Base-by-base conservation (phyloP, 306 rosid genomes). In the Alnus rubra region DNA sequence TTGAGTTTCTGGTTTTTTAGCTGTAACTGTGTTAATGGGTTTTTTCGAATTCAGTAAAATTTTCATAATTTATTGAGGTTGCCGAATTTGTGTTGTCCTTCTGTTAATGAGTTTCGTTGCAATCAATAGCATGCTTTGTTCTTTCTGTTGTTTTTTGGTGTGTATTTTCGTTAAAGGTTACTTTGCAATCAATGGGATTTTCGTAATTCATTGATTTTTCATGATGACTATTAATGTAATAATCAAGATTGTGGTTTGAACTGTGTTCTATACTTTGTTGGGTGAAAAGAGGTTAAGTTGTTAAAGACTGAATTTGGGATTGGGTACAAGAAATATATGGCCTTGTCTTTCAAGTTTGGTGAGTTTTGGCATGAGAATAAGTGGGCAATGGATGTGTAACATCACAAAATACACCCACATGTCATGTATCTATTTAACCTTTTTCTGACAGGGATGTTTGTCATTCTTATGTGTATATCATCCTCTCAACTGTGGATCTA, bases 11-110 rank as follows among this genome's bases (percentile, higher is more conserved):
- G 45, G 15, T 59, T 10, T 2, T 16, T 53, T n/a, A 62, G 33
- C 5, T 23, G 37, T 74, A 52, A 52, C 70, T 79, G 44, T 44
- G 48, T 30, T 70, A 73, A 75, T 71, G 67, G 49, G 39, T 74
- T 31, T 78, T 23, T 37, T 35, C n/a, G 8, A 64, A 64, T 64
- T 64, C 70, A 68, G 52, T 42, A 10, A 18, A 39, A 3, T 8
- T 44, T 68, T 39, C 7, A 39, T 16, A 68, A 18, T n/a, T 39
- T n/a, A 16, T 10, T 68, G 52, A 19, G 52, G 2, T 68, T 42
- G 51, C 28, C 16, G 72, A 39, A 39, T 7, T 39, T 37, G 49
- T 65, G 68, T 28, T 60, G 70, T 35, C 15, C 50, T 68, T 18
- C n/a, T 42, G 51, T 18, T 68, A 39, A 9, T 42, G 72, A 19